Evolutionary conservation across 2,329 filamentous ascomycete species (phyloP), one percentile per base, ranked within the genome.

Genomic region (Pseudohalonectria lignicola): DNA sequence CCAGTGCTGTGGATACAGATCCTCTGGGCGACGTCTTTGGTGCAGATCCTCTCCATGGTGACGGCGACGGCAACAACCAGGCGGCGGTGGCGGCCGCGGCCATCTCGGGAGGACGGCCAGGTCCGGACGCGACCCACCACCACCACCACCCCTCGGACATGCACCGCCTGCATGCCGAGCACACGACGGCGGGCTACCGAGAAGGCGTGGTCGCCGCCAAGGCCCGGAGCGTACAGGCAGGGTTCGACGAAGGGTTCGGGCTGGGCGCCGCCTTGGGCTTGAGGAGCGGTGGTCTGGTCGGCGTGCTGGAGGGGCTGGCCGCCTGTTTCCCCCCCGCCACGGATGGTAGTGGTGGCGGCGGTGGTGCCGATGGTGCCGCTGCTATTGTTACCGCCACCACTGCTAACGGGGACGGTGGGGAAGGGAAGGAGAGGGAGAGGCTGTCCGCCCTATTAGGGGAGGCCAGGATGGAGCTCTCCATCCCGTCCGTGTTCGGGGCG

Each of bases 241-340:
- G 90, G 0, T 96, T 98, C 53, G 92, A 98, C 55, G 85, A 90
- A 46, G 90, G 90, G 0, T 96, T 87, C 55, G 69, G 77, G 12
- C 67, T 96, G 1, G 92, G 92, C 11, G 88, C 86, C 1, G 78
- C 81, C 37, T 63, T 96, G 21, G 92, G 90, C 0, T 57, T 83
- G 45, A 69, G 71, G 20, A 81, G 79, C 0, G 92, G 92, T 0
- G 77, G 76, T 46, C 62, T 93, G 11, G 57, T 94, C 4, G 92
- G 92, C 0, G 62, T 85, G 4, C 53, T 95, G 5, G 85, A 94
- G 51, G 86, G 82, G 0, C 60, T 94, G 16, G 46, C 72, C 40
- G 48, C 43, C 30, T n/a, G n/a, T n/a, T n/a, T n/a, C n/a, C n/a
- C n/a, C n/a, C n/a, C n/a, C n/a, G n/a, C n/a, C n/a, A n/a, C n/a